Conservation (phyloP, 805 yeast genomes). For the Cephaloascus fragrans region DNA sequence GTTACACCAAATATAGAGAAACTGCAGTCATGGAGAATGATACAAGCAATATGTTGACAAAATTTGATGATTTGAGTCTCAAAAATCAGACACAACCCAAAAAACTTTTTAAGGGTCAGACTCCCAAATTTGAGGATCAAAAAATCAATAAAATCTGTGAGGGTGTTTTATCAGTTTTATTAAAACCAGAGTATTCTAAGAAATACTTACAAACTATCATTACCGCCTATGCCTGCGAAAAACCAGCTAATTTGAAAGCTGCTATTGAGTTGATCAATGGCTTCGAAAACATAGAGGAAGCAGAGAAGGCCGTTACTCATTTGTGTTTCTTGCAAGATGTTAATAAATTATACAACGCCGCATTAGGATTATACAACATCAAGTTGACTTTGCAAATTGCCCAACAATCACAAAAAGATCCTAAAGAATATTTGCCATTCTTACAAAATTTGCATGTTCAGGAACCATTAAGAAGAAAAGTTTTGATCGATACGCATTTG, state of each 20-base stretch:
- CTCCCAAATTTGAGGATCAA: too few relatives aligned
- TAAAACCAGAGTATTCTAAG: conserved; percentile 37
- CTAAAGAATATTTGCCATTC: conserved; percentile 92
- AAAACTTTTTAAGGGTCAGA: too few relatives aligned
- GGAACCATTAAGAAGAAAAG: conserved; percentile 55
- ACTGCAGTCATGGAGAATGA: conserved; percentile 25
- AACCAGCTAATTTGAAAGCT: conserved; percentile 72
- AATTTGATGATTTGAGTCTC: conserved; percentile 12
- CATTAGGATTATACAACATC: conserved; percentile 77
- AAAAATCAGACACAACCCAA: conserved; percentile 22
- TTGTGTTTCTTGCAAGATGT: conserved; percentile 88
- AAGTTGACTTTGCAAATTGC: conserved; percentile 77
- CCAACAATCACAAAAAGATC: conserved; percentile 95
- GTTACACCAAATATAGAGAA: conserved; percentile 72
- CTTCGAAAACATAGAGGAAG: conserved; percentile 36
- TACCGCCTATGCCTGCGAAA: conserved; percentile 88
- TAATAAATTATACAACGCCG: conserved; percentile 66
- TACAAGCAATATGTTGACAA: not conserved
- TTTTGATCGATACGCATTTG: conserved; percentile 71
- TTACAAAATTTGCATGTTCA: conserved; percentile 69
- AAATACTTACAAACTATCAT: conserved; percentile 68
- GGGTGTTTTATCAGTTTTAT: conserved; percentile 49
- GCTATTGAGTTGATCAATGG: conserved; percentile 61
- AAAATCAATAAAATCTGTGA: conserved; percentile 76
- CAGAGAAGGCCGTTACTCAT: conserved; percentile 66